These are phyloP conservation scores for Penicillium pancosmium DNA, from an alignment of 495 filamentous ascomycete genomes.

Conservation along the genomic window DNA sequence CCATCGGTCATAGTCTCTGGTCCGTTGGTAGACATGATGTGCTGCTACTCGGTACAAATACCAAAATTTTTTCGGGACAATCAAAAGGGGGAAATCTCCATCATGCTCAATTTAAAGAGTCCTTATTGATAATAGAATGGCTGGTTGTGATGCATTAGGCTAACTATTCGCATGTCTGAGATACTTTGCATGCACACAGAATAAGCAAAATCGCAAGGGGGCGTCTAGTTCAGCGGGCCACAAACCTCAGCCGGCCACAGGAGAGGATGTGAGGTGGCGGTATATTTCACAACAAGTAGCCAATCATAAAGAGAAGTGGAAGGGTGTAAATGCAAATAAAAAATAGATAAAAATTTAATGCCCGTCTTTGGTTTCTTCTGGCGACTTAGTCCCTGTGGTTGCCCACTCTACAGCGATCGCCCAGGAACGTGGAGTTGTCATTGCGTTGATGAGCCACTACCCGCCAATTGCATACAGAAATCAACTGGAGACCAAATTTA, in stretches of 20 bases:
- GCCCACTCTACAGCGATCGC: too few species aligned
- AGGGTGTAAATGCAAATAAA: too few species aligned
- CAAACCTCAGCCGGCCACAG: not conserved
- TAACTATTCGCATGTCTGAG: not conserved
- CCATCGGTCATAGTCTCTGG: not conserved
- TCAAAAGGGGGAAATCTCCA: not conserved
- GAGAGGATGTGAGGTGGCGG: not conserved
- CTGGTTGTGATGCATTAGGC: not conserved
- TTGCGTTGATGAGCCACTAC: too few species aligned
- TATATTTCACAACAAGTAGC: not conserved
- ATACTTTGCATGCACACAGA: not conserved
- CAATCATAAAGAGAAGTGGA: not conserved
- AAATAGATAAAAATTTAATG: too few species aligned
- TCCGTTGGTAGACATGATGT: not conserved
- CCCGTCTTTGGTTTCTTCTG: too few species aligned
- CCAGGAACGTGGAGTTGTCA: too few species aligned
- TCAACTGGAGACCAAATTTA: too few species aligned
- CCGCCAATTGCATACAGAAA: too few species aligned
- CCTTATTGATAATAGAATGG: not conserved
- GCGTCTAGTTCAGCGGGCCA: constrained; percentile 1
- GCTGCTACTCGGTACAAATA: not conserved
- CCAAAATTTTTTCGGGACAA: not conserved
- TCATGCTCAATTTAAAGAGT: not conserved
- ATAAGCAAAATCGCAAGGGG: not conserved
- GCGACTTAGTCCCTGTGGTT: too few species aligned